Percentiles rank a stretch among this genome's conserved stretches.
These are phyloP conservation scores for Neurospora sp. DNA, from an alignment of 495 filamentous ascomycete species.

Conservation along the genomic window DNA sequence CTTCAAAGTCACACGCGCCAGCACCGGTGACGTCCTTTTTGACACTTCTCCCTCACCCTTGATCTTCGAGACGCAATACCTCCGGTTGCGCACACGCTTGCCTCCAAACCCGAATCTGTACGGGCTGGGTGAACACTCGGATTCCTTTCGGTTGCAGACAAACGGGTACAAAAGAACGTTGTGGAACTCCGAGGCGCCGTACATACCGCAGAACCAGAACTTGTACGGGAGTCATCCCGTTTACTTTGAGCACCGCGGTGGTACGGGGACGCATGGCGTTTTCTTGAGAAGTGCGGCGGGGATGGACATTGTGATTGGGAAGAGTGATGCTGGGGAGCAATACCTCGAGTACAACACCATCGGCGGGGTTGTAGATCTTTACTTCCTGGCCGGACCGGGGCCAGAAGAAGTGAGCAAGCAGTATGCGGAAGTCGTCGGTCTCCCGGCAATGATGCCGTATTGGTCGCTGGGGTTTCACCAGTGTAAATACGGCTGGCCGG, in stretches of 20 bases:
- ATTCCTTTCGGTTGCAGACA: conserved; percentile 58
- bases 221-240: conserved; percentile 78
- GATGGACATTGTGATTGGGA: conserved; percentile 77
- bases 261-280: conserved; percentile 61
- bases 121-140: conserved; percentile 71
- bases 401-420: conserved; percentile 63
- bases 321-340: conserved; percentile 46
- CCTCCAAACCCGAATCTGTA: conserved; percentile 63
- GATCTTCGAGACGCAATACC: conserved; percentile 70
- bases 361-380: conserved; percentile 76
- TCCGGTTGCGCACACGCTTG: conserved; percentile 59
- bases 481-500: conserved; percentile 71
- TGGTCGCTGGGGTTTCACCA: conserved; percentile 83
- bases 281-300: conserved; percentile 78
- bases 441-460: conserved; percentile 72
- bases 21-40: conserved; percentile 61
- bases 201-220: conserved; percentile 42
- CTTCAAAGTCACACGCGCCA: conserved; percentile 57
- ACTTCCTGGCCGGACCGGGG: conserved; percentile 69
- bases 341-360: conserved; percentile 80
- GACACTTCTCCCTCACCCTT: conserved; percentile 61
- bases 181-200: conserved; percentile 70
- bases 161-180: conserved; percentile 68
- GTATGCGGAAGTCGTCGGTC: conserved; percentile 61
- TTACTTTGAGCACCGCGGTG: conserved; percentile 69